These are phyloP conservation scores for Russula sp. DNA, from an alignment of 768 basidiomycete species.

Conservation along the genomic window DNA sequence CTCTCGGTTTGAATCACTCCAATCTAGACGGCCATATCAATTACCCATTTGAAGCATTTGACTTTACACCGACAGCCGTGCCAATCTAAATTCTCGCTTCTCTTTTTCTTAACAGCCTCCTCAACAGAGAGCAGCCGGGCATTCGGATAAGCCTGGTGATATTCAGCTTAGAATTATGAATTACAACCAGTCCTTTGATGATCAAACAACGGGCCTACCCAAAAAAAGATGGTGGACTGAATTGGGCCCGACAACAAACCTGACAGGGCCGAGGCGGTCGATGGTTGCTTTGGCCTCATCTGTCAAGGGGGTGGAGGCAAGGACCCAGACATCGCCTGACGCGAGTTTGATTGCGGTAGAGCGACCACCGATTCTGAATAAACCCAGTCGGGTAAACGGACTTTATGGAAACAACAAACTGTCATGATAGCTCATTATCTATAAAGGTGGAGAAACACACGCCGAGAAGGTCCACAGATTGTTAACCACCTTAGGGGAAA, in stretches of 20 bases:
- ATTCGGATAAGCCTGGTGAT: constrained; percentile 59
- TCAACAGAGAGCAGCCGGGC: constrained; percentile 68
- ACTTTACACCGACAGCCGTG: constrained; percentile 49
- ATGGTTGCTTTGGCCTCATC: constrained; percentile 56
- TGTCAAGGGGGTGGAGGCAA: constrained; percentile 73
- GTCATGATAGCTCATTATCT: neutral
- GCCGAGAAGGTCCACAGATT: constrained; percentile 61
- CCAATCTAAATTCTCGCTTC: constrained; percentile 42
- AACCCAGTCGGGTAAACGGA: constrained; percentile 57
- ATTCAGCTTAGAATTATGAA: constrained; percentile 38
- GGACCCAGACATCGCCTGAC: constrained; percentile 67
- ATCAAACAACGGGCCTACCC: constrained; percentile 30
- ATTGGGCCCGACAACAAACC: constrained; percentile 56
- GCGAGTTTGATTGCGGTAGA: constrained; percentile 71
- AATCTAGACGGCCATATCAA: constrained; percentile 22
- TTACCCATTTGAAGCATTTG: neutral
- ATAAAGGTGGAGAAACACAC: constrained; percentile 29
- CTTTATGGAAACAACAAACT: constrained; percentile 30
- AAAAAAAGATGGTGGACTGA: constrained; percentile 54
- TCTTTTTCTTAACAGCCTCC: constrained; percentile 45
- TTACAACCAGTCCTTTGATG: constrained; percentile 23
- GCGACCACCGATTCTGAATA: constrained; percentile 74
- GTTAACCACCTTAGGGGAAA: constrained; percentile 28
- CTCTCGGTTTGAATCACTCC: constrained; percentile 32
- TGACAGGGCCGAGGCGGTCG: constrained; percentile 59